Percentiles rank a stretch among this genome's conserved stretches.
These are phyloP conservation scores for Nakazawaea peltata DNA, from an alignment of 805 yeast species.

Conservation along the genomic window DNA sequence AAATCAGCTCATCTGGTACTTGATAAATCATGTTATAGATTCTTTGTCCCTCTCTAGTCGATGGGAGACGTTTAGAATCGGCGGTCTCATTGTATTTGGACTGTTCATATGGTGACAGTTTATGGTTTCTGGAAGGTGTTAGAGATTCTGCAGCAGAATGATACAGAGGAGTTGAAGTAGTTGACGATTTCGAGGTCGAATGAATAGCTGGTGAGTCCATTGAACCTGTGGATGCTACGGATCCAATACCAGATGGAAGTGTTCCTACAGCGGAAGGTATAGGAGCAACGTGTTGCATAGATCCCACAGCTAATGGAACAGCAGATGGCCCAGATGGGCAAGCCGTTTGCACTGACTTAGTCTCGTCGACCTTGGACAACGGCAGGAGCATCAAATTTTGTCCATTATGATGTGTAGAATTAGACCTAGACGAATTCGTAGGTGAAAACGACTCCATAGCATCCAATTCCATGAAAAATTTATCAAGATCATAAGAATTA, in stretches of 20 bases:
- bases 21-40: constrained; percentile 56
- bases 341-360: too few species aligned
- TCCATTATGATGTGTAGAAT: too few species aligned
- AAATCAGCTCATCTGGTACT: constrained; percentile 56
- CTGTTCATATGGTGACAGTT: too few species aligned
- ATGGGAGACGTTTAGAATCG: constrained; percentile 1
- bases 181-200: constrained; percentile 5
- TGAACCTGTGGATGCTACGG: too few species aligned
- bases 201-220: too few species aligned
- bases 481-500: constrained; percentile 28
- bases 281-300: background rate
- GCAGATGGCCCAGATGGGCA: constrained; percentile 1
- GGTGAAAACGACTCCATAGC: constrained; percentile 17
- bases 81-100: too few species aligned
- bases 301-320: background rate
- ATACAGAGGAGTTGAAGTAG: background rate
- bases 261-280: too few species aligned
- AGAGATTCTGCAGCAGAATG: too few species aligned
- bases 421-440: constrained; percentile 9
- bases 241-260: too few species aligned
- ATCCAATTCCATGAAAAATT: constrained; percentile 42
- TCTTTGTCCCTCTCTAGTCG: constrained; percentile 40
- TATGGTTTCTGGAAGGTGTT: too few species aligned
- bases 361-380: background rate
- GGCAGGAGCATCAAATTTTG: too few species aligned